These are phyloP conservation scores for Trypanosoma brucei DNA, from an alignment of 208 protist genomes.

Conservation along the genomic window DNA sequence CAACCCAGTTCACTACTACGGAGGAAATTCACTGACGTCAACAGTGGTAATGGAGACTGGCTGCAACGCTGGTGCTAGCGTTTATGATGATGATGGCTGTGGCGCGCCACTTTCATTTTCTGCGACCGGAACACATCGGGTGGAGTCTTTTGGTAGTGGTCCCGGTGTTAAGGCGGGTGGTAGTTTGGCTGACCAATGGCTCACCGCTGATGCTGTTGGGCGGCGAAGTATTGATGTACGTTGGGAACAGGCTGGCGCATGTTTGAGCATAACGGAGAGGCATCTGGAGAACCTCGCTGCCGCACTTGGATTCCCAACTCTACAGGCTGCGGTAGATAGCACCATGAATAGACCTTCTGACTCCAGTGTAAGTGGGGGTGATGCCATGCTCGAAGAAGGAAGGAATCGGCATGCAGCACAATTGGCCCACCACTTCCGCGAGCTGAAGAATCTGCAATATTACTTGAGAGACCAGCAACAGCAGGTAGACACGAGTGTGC, in stretches of 20 bases:
- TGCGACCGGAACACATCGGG: not conserved
- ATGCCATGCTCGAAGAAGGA: constrained; percentile 11
- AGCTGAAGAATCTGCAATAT: constrained; percentile 2
- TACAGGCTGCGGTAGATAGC: constrained; percentile 6
- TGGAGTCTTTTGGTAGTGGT: not conserved
- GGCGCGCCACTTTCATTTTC: not conserved
- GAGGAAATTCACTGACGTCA: not conserved
- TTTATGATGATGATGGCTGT: not conserved
- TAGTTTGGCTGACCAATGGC: constrained; percentile 18
- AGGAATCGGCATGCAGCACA: constrained; percentile 7
- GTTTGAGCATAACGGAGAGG: constrained; percentile 16
- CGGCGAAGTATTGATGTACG: constrained; percentile 17
- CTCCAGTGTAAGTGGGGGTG: constrained; percentile 4
- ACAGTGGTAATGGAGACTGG: not conserved
- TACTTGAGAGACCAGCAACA: constrained; percentile 10
- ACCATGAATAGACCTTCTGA: constrained; percentile 8
- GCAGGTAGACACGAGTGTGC: constrained; percentile 7
- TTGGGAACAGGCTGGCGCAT: constrained; percentile 23
- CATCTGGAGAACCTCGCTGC: constrained; percentile 25
- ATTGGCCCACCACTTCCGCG: constrained; percentile 5
- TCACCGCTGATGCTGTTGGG: constrained; percentile 3
- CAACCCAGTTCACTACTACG: constrained; percentile 19
- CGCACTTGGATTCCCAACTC: constrained; percentile 12
- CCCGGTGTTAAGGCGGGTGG: not conserved
- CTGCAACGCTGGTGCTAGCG: not conserved